Evolutionary conservation across 192 early-diverging fungal genomes (phyloP).

Genomic region (Backusella tarrabulga): DNA sequence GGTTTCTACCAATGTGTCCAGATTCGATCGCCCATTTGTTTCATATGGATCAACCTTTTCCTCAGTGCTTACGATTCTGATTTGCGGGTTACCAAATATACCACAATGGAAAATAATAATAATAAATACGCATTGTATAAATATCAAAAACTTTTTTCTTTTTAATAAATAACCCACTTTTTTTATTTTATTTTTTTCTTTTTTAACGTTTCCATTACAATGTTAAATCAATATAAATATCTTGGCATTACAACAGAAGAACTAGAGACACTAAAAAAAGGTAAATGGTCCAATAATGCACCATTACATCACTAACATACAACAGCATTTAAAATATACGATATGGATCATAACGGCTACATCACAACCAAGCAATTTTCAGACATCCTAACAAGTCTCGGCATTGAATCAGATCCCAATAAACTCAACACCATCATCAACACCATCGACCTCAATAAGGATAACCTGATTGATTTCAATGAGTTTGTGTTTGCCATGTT

Average conservation of each 20-base stretch:
- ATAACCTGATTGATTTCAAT: conserved; percentile 16
- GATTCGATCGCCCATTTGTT: neutral
- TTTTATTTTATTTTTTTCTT: neutral
- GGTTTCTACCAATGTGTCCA: neutral
- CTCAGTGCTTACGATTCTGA: too few species aligned
- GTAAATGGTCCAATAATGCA: neutral
- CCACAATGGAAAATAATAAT: too few species aligned
- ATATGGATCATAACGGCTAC: neutral
- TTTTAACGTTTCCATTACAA: neutral
- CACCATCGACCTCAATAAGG: neutral
- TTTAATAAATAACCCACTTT: neutral
- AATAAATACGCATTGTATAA: neutral
- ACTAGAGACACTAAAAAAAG: conserved; percentile 8
- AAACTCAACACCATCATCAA: neutral
- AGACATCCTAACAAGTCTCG: neutral
- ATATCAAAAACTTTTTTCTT: too few species aligned
- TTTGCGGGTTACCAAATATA: neutral
- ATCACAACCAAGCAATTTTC: conserved; percentile 2
- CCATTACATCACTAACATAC: neutral
- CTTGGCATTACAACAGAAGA: conserved; percentile 6
- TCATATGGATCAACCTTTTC: neutral
- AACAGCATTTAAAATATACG: conserved; percentile 15
- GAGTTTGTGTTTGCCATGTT: conserved; percentile 22
- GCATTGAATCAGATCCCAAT: neutral
- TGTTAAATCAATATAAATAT: neutral